Evolutionary conservation across 768 basidiomycete genomes (phyloP).

Genomic region (Ramaria rubella): DNA sequence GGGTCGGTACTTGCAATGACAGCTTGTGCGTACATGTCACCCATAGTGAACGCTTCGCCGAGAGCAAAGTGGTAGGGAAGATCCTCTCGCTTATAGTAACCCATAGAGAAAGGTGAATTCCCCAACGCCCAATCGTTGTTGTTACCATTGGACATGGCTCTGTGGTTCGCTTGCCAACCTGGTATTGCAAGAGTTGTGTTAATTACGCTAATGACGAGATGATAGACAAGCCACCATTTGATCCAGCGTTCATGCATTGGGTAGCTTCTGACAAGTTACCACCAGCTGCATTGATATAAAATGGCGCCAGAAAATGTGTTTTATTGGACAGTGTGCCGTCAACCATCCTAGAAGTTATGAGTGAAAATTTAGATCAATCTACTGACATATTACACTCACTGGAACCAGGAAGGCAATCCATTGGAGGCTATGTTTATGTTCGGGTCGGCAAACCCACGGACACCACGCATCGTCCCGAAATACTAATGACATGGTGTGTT

Average conservation of each 20-base stretch:
- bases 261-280: conserved; percentile 10
- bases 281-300: conserved; percentile 13
- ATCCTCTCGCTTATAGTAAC: conserved; percentile 13
- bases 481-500: conserved; percentile 1
- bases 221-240: conserved; percentile 2
- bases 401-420: conserved; percentile 9
- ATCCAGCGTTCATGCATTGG: conserved; percentile 15
- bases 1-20: conserved; percentile 12
- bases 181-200: background rate
- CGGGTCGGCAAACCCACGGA: conserved; percentile 16
- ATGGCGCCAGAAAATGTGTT: conserved; percentile 10
- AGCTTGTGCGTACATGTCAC: conserved; percentile 16
- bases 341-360: conserved; percentile 1
- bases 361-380: background rate
- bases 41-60: conserved; percentile 14
- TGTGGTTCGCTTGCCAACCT: conserved; percentile 12
- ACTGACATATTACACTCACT: conserved; percentile 4
- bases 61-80: conserved; percentile 13
- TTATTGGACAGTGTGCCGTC: conserved; percentile 7
- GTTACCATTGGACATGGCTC: conserved; percentile 8
- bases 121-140: conserved; percentile 14
- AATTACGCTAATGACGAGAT: background rate
- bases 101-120: conserved; percentile 10
- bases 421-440: conserved; percentile 11
- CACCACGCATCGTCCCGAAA: conserved; percentile 14